Evolutionary conservation across 1,284 basidiomycete genomes (phyloP).

Genomic region (Moesziomyces sp.): DNA sequence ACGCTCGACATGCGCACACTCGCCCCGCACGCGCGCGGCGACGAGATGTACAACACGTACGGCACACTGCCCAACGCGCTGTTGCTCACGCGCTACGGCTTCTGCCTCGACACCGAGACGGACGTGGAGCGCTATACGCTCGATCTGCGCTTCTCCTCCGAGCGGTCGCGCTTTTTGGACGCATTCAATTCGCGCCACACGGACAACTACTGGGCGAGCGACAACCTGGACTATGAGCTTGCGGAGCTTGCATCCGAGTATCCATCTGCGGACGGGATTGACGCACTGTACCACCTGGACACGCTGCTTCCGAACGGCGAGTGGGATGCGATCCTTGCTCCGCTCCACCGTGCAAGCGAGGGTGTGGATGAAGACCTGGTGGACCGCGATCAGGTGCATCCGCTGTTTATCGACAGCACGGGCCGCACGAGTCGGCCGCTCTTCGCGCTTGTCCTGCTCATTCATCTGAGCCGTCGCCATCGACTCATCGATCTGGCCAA

Average conservation of each 20-base stretch:
- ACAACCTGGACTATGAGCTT: neutral
- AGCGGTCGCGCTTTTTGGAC: conserved; percentile 20
- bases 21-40: conserved; percentile 2
- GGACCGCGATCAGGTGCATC: conserved; percentile 25
- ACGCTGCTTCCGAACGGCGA: neutral
- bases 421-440: conserved; percentile 25
- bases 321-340: too few relatives aligned
- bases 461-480: neutral
- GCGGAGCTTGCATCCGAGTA: too few relatives aligned
- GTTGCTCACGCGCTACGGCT: conserved; percentile 60
- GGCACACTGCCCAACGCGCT: conserved; percentile 56
- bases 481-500: neutral
- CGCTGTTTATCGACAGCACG: conserved; percentile 23
- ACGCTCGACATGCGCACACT: conserved; percentile 57
- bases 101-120: conserved; percentile 57
- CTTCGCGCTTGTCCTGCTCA: conserved; percentile 16
- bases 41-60: conserved; percentile 60
- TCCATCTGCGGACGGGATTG: neutral
- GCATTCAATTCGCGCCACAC: conserved; percentile 1
- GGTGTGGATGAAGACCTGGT: conserved; percentile 24
- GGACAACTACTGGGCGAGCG: too few relatives aligned
- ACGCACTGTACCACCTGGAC: conserved; percentile 3
- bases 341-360: too few relatives aligned
- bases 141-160: conserved; percentile 37
- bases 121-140: conserved; percentile 53